A percentile compares a stretch with the other conserved stretches of the same genome.
phyloP scores from a whole-genome alignment of 345 rosid genomes.

The Bretschneidera sinensis region DNA sequence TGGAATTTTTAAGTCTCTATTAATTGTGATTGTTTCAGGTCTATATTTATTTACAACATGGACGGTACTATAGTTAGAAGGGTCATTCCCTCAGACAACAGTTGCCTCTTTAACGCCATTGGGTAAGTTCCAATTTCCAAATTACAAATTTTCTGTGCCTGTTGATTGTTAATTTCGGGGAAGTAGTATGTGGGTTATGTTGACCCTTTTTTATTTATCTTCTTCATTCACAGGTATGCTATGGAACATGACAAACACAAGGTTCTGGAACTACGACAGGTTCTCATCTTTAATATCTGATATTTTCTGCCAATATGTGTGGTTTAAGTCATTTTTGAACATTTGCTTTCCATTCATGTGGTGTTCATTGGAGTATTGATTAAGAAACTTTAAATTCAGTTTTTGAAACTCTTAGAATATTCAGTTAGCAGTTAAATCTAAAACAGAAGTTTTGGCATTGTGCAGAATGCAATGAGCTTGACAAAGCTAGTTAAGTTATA shows the following conservation, averaged over 20 bases:
- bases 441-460: no score
- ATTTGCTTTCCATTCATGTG: background rate
- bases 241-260: slow-evolving; percentile 80
- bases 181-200: background rate
- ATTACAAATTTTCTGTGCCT: no score
- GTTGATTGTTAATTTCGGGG: no score
- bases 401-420: no score
- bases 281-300: slow-evolving; percentile 18
- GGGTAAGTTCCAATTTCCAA: slow-evolving; percentile 44
- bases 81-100: slow-evolving; percentile 93
- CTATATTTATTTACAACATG: slow-evolving; percentile 24
- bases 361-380: background rate
- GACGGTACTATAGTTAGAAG: slow-evolving; percentile 77
- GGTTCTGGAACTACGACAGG: slow-evolving; percentile 56
- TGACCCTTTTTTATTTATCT: slow-evolving; percentile 2
- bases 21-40: slow-evolving; percentile 19
- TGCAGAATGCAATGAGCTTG: no score
- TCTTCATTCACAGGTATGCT: slow-evolving; percentile 50
- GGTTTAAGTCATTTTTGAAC: background rate
- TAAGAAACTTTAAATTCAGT: no score
- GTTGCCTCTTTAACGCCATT: slow-evolving; percentile 92
- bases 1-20: background rate
- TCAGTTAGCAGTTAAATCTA: no score
- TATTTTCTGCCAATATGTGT: background rate
- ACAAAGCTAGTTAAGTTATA: no score